phyloP scores from a whole-genome alignment of 768 basidiomycete species.

The Hortiboletus campestris region DNA sequence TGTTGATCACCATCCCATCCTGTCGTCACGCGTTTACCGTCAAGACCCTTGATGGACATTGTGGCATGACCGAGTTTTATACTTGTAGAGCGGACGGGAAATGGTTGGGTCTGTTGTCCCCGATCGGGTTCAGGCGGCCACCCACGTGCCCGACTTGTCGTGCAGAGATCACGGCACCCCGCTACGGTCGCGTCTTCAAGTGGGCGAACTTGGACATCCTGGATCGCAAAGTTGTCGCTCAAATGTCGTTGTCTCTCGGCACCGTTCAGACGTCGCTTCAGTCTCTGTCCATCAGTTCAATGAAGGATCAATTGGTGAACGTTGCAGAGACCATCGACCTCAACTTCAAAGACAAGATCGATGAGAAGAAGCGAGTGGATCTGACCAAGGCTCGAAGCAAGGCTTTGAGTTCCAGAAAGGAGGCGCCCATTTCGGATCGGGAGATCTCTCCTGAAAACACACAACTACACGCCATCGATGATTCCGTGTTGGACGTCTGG shows the following conservation, averaged over 20 bases:
- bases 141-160: constrained; percentile 67
- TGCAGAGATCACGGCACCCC: constrained; percentile 49
- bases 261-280: constrained; percentile 29
- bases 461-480: constrained; percentile 30
- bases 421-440: constrained; percentile 25
- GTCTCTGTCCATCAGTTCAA: constrained; percentile 24
- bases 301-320: constrained; percentile 12
- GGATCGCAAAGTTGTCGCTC: constrained; percentile 57
- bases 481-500: constrained; percentile 39
- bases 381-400: constrained; percentile 13
- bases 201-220: constrained; percentile 62
- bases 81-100: constrained; percentile 28
- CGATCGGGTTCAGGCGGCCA: constrained; percentile 38
- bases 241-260: constrained; percentile 47
- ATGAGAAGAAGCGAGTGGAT: background rate
- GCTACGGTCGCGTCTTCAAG: constrained; percentile 63
- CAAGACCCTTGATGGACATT: constrained; percentile 66
- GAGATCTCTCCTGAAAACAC: constrained; percentile 27
- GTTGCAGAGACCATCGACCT: constrained; percentile 16
- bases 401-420: constrained; percentile 13
- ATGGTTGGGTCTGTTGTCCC: constrained; percentile 45
- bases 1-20: constrained; percentile 57
- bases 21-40: constrained; percentile 70
- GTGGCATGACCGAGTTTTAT: constrained; percentile 53
- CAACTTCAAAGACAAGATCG: constrained; percentile 9